phyloP scores from a whole-genome alignment of 495 filamentous ascomycete genomes.

The Podospora pseudoanserina region DNA sequence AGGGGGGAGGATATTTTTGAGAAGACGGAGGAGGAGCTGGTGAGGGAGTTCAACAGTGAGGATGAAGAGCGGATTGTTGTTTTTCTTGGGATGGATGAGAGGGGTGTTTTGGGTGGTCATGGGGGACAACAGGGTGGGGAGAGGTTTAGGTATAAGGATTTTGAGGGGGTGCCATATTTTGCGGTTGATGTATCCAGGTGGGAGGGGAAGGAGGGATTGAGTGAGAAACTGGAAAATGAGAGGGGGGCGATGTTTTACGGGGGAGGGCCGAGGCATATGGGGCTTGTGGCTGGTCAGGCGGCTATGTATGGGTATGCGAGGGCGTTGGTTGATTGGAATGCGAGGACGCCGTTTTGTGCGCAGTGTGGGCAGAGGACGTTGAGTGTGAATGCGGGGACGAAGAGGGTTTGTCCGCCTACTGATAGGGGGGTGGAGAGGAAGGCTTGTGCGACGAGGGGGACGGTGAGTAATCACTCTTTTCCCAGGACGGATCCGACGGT shows the following conservation, averaged over 20 bases:
- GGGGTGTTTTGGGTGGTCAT: constrained; percentile 31
- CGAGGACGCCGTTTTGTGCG: constrained; percentile 85
- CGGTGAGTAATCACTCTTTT: constrained; percentile 80
- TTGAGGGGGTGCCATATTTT: constrained; percentile 77
- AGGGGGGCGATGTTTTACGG: constrained; percentile 29
- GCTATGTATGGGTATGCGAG: constrained; percentile 90
- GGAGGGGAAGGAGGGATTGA: constrained; percentile 49
- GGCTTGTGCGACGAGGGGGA: constrained; percentile 71
- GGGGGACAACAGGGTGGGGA: constrained; percentile 1
- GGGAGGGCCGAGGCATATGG: constrained; percentile 33
- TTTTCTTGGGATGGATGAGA: constrained; percentile 85
- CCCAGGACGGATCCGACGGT: constrained; percentile 94
- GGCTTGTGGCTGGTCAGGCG: constrained; percentile 51
- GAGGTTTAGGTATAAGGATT: constrained; percentile 45
- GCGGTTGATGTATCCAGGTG: constrained; percentile 83
- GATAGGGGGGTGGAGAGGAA: constrained; percentile 58
- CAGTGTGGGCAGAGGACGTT: constrained; percentile 81
- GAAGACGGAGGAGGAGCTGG: constrained; percentile 66
- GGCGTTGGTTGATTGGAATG: constrained; percentile 91
- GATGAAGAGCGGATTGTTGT: constrained; percentile 63
- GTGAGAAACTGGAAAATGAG: constrained; percentile 28
- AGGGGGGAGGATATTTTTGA: constrained; percentile 67
- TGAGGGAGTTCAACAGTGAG: constrained; percentile 69
- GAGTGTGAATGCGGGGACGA: constrained; percentile 83
- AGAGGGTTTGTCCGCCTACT: constrained; percentile 80